Base-by-base conservation (phyloP, 345 rosid genomes). In the Cardamine occulta region DNA sequence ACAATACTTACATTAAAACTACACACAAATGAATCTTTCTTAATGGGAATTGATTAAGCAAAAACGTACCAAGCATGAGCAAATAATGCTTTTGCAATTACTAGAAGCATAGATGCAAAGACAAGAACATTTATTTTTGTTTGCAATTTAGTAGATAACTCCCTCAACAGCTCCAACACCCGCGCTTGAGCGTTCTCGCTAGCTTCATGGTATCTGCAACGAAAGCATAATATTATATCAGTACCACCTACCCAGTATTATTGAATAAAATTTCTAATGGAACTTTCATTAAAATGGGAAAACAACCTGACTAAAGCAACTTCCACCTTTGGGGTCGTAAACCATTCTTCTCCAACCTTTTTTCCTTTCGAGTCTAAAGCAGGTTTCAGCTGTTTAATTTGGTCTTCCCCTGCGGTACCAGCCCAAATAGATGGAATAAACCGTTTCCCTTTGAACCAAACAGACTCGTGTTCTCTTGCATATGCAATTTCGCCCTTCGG, bases 301-400 rank as follows among this genome's bases (percentile, higher is more conserved):
- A 21, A 65, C 56, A 58, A 90, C 97, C 96, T 94, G 68, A 71
- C 77, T 76, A 91, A 77, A 73, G 97, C 97, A 79, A 62, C 84
- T 80, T 94, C 97, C 79, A 94, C 96, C 79, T 88, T 91, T 58
- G 66, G 45, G 17, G 97, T 88, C 45, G 88, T 91, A 85, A 87
- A 94, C 97, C 99, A 94, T 80, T 94, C 99, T 84, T 94, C 99
- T 32, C 99, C 97, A 70, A 94, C 96, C 73, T 86, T 94, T 88
- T 84, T 88, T 29, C 97, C 97, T 87, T 89, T 94, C 1, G 99
- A 86, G 85, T 94, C 99, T 56, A 88, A 6, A 51, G 99, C 93
- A 70, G 89, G 84, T 80, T 84, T 91, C 73, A 94, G 93, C 80
- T 86, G 97, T 80, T 90, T 90, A 73, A 94, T 94, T 85, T 94